Percentiles rank a stretch among this genome's conserved stretches.
Conservation (phyloP, 768 basidiomycete genomes). For the Tylopilus sp. region DNA sequence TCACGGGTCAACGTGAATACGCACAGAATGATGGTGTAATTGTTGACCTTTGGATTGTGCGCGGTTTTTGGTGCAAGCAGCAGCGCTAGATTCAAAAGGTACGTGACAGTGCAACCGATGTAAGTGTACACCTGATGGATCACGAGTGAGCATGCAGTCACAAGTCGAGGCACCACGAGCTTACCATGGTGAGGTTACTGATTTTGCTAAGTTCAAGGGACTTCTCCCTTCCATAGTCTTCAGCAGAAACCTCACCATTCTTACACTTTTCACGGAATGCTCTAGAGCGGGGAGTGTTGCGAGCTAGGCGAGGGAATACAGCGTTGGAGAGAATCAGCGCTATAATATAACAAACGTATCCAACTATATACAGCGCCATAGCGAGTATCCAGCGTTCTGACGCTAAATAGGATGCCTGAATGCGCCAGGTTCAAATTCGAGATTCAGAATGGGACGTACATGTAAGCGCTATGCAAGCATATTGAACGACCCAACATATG, state of each 20-base stretch:
- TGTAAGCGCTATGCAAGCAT: conserved; percentile 70
- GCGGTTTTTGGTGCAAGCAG: conserved; percentile 49
- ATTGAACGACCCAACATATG: conserved; percentile 81
- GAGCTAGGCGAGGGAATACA: conserved; percentile 73
- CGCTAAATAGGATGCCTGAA: conserved; percentile 32
- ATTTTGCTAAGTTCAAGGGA: conserved; percentile 82
- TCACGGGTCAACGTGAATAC: conserved; percentile 22
- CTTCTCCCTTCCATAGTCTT: conserved; percentile 71
- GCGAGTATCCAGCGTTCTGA: conserved; percentile 67
- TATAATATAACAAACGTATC: conserved; percentile 76
- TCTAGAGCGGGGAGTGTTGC: conserved; percentile 67
- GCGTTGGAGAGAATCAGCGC: conserved; percentile 81
- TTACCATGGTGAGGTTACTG: conserved; percentile 78
- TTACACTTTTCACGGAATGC: conserved; percentile 53
- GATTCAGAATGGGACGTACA: conserved; percentile 38
- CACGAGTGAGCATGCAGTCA: neutral
- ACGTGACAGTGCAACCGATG: conserved; percentile 64
- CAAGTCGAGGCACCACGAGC: conserved; percentile 8
- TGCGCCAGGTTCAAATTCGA: neutral
- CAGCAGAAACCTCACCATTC: conserved; percentile 52
- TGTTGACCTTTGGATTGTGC: conserved; percentile 61
- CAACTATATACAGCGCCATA: conserved; percentile 77
- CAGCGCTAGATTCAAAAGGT: conserved; percentile 65
- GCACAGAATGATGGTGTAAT: conserved; percentile 69
- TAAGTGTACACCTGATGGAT: conserved; percentile 63